These are phyloP conservation scores for Microbotryum lychnidis-dioicae DNA, from an alignment of 1,284 basidiomycete species.

Conservation along the genomic window DNA sequence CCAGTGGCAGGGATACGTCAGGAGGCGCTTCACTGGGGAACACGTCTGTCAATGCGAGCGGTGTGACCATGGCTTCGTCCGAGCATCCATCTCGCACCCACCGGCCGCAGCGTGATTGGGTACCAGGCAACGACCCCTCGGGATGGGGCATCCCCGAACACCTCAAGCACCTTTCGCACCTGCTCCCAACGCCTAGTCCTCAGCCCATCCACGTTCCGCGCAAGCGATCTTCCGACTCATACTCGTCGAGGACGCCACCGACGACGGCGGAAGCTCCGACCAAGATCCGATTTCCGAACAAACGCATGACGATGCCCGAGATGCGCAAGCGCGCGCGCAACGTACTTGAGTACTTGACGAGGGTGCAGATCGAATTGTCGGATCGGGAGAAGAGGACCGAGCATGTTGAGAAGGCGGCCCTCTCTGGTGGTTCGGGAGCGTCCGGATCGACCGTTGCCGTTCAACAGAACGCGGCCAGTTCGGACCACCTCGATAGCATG, in stretches of 20 bases:
- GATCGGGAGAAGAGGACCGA: conserved; percentile 39
- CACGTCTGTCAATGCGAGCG: conserved; percentile 34
- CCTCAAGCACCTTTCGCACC: conserved; percentile 72
- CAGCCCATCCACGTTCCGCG: conserved; percentile 62
- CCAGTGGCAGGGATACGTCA: conserved; percentile 31
- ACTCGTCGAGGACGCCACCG: conserved; percentile 36
- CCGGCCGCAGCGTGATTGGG: conserved; percentile 42
- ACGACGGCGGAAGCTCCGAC: conserved; percentile 70
- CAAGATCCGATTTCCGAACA: conserved; percentile 86
- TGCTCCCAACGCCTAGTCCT: conserved; percentile 68
- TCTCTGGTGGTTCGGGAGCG: background rate
- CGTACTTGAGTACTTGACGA: conserved; percentile 73
- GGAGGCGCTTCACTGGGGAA: conserved; percentile 24
- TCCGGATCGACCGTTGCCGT: background rate
- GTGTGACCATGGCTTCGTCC: conserved; percentile 31
- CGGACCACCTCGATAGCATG: conserved; percentile 46
- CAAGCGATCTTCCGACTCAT: conserved; percentile 10
- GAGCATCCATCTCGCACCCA: conserved; percentile 39
- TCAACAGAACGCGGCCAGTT: background rate
- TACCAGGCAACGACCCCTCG: conserved; percentile 63
- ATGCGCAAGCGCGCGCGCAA: conserved; percentile 93
- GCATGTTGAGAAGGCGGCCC: conserved; percentile 53
- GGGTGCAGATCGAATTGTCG: conserved; percentile 41
- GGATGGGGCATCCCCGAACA: conserved; percentile 93
- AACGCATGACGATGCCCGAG: conserved; percentile 86